Conservation (phyloP, 768 basidiomycete species). For the Auricularia cornea region DNA sequence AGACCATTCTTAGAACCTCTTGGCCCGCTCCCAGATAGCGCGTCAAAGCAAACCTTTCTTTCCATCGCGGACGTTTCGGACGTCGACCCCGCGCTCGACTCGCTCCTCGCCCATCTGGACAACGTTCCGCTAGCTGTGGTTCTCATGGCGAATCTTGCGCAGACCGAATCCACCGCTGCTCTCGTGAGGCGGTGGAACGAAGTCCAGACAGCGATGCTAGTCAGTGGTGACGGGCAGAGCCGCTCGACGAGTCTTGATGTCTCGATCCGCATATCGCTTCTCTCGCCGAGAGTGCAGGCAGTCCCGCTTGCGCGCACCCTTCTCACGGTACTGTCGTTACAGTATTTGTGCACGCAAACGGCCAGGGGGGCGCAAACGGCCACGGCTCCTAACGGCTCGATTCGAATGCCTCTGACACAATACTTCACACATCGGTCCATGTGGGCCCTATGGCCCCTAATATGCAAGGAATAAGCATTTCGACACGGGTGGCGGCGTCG, state of each 20-base stretch:
- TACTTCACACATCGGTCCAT: too few species aligned
- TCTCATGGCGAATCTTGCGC: too few species aligned
- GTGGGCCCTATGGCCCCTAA: too few species aligned
- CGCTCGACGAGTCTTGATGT: not conserved
- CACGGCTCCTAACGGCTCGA: too few species aligned
- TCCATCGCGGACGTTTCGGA: not conserved
- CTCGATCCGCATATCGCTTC: not conserved
- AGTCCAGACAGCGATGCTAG: not conserved
- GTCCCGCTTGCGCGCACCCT: not conserved
- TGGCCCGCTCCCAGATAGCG: not conserved
- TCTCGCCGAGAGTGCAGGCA: not conserved
- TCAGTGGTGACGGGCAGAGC: not conserved
- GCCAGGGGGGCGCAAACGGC: too few species aligned
- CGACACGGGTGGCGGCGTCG: too few species aligned
- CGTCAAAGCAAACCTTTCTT: not conserved
- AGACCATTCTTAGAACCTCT: not conserved
- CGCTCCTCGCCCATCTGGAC: not conserved
- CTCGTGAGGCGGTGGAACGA: not conserved
- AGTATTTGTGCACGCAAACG: too few species aligned
- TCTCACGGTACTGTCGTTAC: not conserved
- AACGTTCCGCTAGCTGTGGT: too few species aligned
- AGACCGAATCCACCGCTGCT: too few species aligned
- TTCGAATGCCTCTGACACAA: too few species aligned
- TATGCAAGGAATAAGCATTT: too few species aligned
- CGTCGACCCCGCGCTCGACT: not conserved